Evolutionary conservation across 495 filamentous ascomycete species (phyloP).

Genomic region (Aspergillus sclerotioniger): DNA sequence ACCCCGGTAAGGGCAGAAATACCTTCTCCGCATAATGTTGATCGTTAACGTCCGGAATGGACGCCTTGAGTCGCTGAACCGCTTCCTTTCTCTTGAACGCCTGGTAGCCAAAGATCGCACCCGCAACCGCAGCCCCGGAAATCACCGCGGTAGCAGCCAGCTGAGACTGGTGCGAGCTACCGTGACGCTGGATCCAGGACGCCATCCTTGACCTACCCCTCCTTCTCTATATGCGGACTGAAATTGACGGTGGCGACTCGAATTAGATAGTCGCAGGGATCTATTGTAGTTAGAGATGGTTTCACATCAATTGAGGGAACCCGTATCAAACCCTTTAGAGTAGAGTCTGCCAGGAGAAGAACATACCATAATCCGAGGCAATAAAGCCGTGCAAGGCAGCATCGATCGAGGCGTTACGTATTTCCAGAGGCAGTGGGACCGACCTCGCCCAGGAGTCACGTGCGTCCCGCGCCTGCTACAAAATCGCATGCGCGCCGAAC

Average conservation of each 20-base stretch:
- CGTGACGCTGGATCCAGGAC: slow-evolving; percentile 55
- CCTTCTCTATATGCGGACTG: not conserved
- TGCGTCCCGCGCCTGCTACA: not conserved
- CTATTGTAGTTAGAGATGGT: not conserved
- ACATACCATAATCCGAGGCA: not conserved
- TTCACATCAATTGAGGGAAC: not conserved
- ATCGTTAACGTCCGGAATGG: slow-evolving; percentile 59
- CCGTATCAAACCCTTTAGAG: not conserved
- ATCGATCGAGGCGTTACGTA: not conserved
- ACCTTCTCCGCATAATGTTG: slow-evolving; percentile 43
- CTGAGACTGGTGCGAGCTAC: slow-evolving; percentile 57
- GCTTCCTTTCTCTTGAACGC: slow-evolving; percentile 59
- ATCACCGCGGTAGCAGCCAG: slow-evolving; percentile 73
- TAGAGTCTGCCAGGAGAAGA: not conserved
- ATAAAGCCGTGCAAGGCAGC: not conserved
- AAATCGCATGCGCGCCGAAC: not conserved
- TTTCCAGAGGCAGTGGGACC: not conserved
- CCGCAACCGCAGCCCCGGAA: slow-evolving; percentile 72
- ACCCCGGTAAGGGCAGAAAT: not conserved
- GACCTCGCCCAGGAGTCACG: not conserved
- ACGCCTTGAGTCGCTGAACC: slow-evolving; percentile 66
- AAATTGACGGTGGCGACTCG: not conserved
- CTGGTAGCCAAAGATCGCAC: slow-evolving; percentile 70
- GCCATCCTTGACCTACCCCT: slow-evolving; percentile 43
- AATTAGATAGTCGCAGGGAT: not conserved